These are phyloP conservation scores for Saposhnikovia divaricata DNA, from an alignment of 129 eudicot species.

Conservation along the genomic window DNA sequence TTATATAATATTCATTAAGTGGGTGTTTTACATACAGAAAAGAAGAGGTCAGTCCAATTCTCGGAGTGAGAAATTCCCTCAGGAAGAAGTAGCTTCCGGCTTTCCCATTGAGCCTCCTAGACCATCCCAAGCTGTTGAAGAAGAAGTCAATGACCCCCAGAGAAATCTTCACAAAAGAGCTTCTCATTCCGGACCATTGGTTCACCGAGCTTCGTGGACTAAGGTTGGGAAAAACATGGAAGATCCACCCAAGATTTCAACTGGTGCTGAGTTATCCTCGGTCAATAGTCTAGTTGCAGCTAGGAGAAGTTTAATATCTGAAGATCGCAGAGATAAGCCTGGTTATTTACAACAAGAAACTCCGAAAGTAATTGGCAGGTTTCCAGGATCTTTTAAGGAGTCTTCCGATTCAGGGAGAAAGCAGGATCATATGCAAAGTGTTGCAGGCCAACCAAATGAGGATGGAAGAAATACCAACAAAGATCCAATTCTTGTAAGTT, in stretches of 20 bases:
- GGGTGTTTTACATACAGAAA: conserved; percentile 49
- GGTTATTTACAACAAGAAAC: conserved; percentile 45
- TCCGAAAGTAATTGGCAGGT: conserved; percentile 56
- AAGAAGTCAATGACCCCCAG: conserved; percentile 27
- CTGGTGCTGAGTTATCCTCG: conserved; percentile 51
- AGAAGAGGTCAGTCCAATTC: conserved; percentile 71
- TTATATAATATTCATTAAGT: background rate
- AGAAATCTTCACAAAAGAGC: conserved; percentile 49
- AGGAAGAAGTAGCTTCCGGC: conserved; percentile 88
- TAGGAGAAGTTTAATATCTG: conserved; percentile 38
- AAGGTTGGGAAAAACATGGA: conserved; percentile 63
- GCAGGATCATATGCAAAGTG: conserved; percentile 32
- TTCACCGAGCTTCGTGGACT: conserved; percentile 71
- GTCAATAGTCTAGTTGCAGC: conserved; percentile 67
- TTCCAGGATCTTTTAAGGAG: conserved; percentile 83
- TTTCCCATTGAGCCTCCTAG: conserved; percentile 95
- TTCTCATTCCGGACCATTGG: conserved; percentile 94
- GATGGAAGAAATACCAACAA: conserved; percentile 48
- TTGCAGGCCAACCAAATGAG: conserved; percentile 33
- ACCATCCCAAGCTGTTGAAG: conserved; percentile 56
- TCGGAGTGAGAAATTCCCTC: conserved; percentile 86
- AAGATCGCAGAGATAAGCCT: conserved; percentile 41
- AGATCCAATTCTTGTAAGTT: conserved; percentile 69
- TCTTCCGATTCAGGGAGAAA: conserved; percentile 36
- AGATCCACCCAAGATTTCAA: conserved; percentile 48